phyloP scores from a whole-genome alignment of 805 yeast genomes.

The Saccharomyces mikatae region DNA sequence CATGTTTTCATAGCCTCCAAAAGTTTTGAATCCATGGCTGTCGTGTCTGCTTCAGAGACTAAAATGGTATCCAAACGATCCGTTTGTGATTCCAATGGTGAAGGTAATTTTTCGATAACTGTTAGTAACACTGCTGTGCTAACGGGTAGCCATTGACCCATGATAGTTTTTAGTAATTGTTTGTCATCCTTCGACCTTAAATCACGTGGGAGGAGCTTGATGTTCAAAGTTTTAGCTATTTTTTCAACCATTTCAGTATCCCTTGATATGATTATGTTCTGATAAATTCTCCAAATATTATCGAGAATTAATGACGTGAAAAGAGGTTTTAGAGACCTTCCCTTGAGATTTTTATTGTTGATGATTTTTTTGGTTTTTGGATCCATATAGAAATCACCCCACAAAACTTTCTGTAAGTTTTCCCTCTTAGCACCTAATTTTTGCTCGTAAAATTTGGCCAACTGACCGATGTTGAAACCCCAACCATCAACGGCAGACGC shows the following conservation, averaged over 20 bases:
- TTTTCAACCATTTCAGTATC: conserved; percentile 67
- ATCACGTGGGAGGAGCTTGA: conserved; percentile 68
- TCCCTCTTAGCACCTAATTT: conserved; percentile 78
- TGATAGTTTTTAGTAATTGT: conserved; percentile 50
- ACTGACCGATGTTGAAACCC: conserved; percentile 90
- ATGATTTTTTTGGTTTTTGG: conserved; percentile 82
- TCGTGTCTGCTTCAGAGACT: conserved; percentile 35
- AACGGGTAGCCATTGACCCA: conserved; percentile 93
- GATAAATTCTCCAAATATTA: conserved; percentile 87
- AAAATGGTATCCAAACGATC: conserved; percentile 61
- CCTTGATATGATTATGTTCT: conserved; percentile 53
- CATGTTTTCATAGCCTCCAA: conserved; percentile 56
- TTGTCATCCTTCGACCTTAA: conserved; percentile 70
- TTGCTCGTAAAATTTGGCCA: conserved; percentile 76
- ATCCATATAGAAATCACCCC: conserved; percentile 92
- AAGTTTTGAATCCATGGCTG: conserved; percentile 40
- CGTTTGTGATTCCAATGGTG: conserved; percentile 70
- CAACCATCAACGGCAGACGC: conserved; percentile 93
- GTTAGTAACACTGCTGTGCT: conserved; percentile 78
- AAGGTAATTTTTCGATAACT: conserved; percentile 77
- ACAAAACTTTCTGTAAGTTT: conserved; percentile 72
- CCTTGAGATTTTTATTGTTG: conserved; percentile 54
- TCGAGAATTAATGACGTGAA: conserved; percentile 84
- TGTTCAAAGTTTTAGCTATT: conserved; percentile 60
- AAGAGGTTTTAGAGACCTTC: conserved; percentile 61